Percentiles rank a stretch among this genome's conserved stretches.
These are phyloP conservation scores for Boletellus dicymbophilus DNA, from an alignment of 1,284 basidiomycete genomes.

Conservation along the genomic window DNA sequence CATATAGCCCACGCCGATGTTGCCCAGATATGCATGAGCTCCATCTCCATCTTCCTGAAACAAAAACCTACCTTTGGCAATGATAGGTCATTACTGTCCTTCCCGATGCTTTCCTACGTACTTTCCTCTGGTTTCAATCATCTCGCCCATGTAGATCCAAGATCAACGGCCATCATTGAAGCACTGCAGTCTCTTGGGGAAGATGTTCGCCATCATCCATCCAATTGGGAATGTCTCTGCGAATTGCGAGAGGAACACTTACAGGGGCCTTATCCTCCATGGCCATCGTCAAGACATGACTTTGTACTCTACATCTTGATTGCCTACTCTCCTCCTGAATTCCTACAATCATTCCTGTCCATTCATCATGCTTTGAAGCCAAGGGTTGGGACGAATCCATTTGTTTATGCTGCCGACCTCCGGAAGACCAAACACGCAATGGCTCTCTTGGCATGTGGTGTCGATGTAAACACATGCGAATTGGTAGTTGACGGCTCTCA, in stretches of 20 bases:
- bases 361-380: background rate
- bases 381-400: background rate
- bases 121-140: constrained; percentile 1
- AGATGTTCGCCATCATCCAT: background rate
- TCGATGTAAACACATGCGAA: background rate
- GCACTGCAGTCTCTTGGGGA: background rate
- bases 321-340: background rate
- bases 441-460: background rate
- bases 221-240: constrained; percentile 2
- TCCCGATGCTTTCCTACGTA: background rate
- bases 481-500: background rate
- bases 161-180: background rate
- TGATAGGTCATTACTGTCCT: background rate
- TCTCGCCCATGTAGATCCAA: background rate
- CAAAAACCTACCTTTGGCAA: background rate
- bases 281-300: constrained; percentile 4
- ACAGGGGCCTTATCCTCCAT: constrained; percentile 1
- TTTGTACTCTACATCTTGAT: constrained; percentile 1
- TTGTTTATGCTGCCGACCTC: constrained; percentile 5
- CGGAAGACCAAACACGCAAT: background rate
- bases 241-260: constrained; percentile 1
- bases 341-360: background rate
- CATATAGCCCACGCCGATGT: background rate
- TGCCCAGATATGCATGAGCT: background rate
- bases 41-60: background rate